These are phyloP conservation scores for Bryoglossum gracile DNA, from an alignment of 495 filamentous ascomycete genomes.

Conservation along the genomic window DNA sequence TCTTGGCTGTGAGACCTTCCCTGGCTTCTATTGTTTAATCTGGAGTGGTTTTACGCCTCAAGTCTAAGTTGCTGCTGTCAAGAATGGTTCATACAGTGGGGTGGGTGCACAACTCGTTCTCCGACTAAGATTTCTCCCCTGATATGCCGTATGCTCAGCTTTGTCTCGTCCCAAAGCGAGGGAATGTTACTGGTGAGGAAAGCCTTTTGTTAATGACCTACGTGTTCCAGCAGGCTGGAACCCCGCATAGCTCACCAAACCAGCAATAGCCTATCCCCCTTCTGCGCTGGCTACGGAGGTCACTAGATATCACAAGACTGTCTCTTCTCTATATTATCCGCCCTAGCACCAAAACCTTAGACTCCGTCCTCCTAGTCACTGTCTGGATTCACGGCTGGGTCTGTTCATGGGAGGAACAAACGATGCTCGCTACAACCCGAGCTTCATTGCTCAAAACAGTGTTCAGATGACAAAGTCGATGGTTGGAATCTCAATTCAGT, in stretches of 20 bases:
- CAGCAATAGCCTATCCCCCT: constrained; percentile 16
- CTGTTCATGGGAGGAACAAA: constrained; percentile 50
- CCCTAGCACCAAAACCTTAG: constrained; percentile 36
- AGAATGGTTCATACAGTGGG: constrained; percentile 37
- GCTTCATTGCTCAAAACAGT: constrained; percentile 44
- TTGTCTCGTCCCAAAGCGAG: not conserved
- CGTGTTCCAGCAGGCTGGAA: constrained; percentile 18
- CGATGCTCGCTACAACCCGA: constrained; percentile 37
- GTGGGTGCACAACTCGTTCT: constrained; percentile 29
- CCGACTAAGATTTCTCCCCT: constrained; percentile 40
- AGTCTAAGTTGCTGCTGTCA: constrained; percentile 4
- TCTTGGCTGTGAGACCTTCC: not conserved
- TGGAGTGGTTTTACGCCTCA: not conserved
- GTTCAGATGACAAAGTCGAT: constrained; percentile 51
- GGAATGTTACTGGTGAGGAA: not conserved
- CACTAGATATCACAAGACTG: constrained; percentile 48
- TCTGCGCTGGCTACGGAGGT: constrained; percentile 22
- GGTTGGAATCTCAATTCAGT: constrained; percentile 54
- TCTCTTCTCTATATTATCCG: constrained; percentile 58
- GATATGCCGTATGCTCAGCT: constrained; percentile 41
- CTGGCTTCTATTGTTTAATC: not conserved
- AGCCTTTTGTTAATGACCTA: constrained; percentile 17
- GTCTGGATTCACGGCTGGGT: constrained; percentile 65
- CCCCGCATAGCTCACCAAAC: constrained; percentile 7
- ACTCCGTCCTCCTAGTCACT: constrained; percentile 48